Evolutionary conservation across 805 yeast genomes (phyloP).

Genomic region (Zygosaccharomyces kombuchaensis): DNA sequence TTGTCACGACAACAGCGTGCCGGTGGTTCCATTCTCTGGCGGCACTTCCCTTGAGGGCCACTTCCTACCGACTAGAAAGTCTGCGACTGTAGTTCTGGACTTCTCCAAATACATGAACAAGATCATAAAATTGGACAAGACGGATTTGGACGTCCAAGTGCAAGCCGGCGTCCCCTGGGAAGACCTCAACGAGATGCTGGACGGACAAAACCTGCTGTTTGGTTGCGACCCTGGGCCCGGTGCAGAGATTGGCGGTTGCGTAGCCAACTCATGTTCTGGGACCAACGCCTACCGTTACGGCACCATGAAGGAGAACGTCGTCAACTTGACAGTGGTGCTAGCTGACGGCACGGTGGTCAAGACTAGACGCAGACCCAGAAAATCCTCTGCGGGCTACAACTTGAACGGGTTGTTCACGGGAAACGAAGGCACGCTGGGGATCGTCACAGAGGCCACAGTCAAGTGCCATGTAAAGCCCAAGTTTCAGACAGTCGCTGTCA

Average conservation of each 20-base stretch:
- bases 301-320: constrained; percentile 70
- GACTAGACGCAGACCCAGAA: constrained; percentile 70
- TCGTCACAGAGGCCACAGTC: constrained; percentile 72
- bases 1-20: constrained; percentile 56
- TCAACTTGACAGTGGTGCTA: constrained; percentile 65
- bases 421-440: constrained; percentile 75
- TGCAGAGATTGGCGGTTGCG: constrained; percentile 75
- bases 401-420: constrained; percentile 73
- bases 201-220: constrained; percentile 50
- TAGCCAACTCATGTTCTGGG: constrained; percentile 74
- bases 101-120: constrained; percentile 52
- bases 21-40: constrained; percentile 75
- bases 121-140: constrained; percentile 51
- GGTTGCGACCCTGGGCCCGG: constrained; percentile 83
- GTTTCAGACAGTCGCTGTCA: constrained; percentile 62
- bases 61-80: constrained; percentile 62
- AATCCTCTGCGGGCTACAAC: constrained; percentile 76
- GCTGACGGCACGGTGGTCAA: constrained; percentile 78
- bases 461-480: constrained; percentile 63
- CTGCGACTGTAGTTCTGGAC: constrained; percentile 60
- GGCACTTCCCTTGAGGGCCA: constrained; percentile 84
- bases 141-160: constrained; percentile 67
- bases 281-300: constrained; percentile 77
- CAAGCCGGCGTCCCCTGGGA: constrained; percentile 84
- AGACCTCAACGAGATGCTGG: constrained; percentile 51